Conservation (phyloP, 257 asterid species). For the Solanum chiquidenum region DNA sequence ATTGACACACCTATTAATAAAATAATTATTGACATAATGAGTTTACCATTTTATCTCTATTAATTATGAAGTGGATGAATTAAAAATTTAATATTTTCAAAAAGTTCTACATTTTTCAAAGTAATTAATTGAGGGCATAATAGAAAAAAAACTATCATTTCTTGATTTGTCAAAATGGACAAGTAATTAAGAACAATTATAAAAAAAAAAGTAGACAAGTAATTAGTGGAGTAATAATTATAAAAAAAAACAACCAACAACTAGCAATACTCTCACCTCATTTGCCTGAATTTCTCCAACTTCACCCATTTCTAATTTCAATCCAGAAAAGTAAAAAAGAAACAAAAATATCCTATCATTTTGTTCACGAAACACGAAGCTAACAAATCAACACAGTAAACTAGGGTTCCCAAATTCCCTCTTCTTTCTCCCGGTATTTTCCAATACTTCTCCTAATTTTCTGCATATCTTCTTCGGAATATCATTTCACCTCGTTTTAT, state of each 20-base stretch:
- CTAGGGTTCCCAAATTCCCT: background rate
- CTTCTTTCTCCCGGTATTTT: conserved; percentile 3
- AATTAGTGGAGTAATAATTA: too few relatives aligned
- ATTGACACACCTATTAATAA: too few relatives aligned
- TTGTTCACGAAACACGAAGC: background rate
- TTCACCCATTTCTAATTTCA: background rate
- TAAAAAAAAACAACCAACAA: background rate
- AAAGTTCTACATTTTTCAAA: too few relatives aligned
- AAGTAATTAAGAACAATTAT: too few relatives aligned
- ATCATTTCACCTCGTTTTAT: background rate
- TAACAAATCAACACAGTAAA: background rate
- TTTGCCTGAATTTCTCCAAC: background rate
- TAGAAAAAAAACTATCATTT: too few relatives aligned
- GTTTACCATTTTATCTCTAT: too few relatives aligned
- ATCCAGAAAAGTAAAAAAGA: background rate
- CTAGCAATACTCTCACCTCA: background rate
- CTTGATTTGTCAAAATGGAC: too few relatives aligned
- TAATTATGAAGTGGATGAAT: too few relatives aligned
- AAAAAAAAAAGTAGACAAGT: too few relatives aligned
- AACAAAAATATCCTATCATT: background rate
- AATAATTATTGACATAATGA: too few relatives aligned
- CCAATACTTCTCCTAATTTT: background rate
- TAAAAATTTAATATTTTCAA: too few relatives aligned
- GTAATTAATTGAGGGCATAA: too few relatives aligned
- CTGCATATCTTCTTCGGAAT: background rate